A percentile compares a stretch with the other conserved stretches of the same genome.
These are phyloP conservation scores for Claviceps spartinae DNA, from an alignment of 2,329 filamentous ascomycete species.

Conservation along the genomic window DNA sequence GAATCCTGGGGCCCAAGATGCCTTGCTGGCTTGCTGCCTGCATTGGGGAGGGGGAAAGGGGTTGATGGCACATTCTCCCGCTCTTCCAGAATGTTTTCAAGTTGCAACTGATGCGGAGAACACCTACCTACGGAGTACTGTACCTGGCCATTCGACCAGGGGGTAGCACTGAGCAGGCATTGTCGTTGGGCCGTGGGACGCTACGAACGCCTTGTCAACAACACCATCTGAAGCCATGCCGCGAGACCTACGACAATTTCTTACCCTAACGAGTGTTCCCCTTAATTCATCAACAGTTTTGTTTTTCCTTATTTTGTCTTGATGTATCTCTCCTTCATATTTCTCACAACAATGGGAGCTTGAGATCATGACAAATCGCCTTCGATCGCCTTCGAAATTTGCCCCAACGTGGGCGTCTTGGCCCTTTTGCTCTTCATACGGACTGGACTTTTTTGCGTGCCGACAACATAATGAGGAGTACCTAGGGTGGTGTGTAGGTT, in stretches of 20 bases:
- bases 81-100: constrained; percentile 4
- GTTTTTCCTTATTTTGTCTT: neutral
- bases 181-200: too few species aligned
- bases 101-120: constrained; percentile 4
- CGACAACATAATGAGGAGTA: neutral
- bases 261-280: neutral
- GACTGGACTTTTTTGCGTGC: too few species aligned
- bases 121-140: neutral
- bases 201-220: too few species aligned
- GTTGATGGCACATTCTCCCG: constrained; percentile 1
- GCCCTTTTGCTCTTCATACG: neutral
- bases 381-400: neutral
- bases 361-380: neutral
- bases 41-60: neutral
- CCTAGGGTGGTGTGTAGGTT: too few species aligned
- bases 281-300: neutral
- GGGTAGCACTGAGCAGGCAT: neutral
- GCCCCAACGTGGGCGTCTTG: neutral
- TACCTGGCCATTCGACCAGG: constrained; percentile 1
- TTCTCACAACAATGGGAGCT: too few species aligned
- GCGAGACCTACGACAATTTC: too few species aligned
- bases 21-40: neutral
- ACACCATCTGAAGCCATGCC: too few species aligned
- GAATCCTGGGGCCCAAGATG: constrained; percentile 4
- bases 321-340: neutral